phyloP scores from a whole-genome alignment of 352 stramenopile genomes.

The Globisporangium sylvaticum region DNA sequence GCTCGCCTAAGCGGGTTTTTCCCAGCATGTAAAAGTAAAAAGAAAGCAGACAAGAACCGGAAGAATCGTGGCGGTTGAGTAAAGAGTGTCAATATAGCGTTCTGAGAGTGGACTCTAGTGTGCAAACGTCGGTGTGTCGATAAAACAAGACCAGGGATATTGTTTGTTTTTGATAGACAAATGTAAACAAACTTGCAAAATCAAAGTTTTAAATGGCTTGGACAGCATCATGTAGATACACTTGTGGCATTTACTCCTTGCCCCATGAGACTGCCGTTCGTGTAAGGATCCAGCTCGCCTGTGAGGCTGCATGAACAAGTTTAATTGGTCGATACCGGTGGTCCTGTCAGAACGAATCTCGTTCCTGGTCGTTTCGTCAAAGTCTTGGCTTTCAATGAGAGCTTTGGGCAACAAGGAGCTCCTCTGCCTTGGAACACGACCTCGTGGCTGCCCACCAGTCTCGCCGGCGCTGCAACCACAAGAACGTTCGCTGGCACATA shows the following conservation, averaged over 20 bases:
- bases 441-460: background rate
- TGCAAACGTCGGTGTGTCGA: background rate
- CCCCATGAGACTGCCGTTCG: background rate
- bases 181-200: background rate
- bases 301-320: background rate
- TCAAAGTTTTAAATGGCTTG: background rate
- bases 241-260: background rate
- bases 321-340: background rate
- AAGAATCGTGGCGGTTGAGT: background rate
- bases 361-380: background rate
- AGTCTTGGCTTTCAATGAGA: background rate
- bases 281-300: background rate
- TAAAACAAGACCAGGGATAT: background rate
- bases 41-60: background rate
- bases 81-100: background rate
- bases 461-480: background rate
- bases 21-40: background rate
- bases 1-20: slow-evolving; percentile 1
- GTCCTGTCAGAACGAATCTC: background rate
- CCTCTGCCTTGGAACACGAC: background rate
- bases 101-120: background rate
- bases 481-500: background rate
- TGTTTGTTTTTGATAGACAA: background rate
- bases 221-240: background rate
- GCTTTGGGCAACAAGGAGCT: background rate